Base-by-base conservation (phyloP, 768 basidiomycete species). In the Leucosporidium yakuticum region DNA sequence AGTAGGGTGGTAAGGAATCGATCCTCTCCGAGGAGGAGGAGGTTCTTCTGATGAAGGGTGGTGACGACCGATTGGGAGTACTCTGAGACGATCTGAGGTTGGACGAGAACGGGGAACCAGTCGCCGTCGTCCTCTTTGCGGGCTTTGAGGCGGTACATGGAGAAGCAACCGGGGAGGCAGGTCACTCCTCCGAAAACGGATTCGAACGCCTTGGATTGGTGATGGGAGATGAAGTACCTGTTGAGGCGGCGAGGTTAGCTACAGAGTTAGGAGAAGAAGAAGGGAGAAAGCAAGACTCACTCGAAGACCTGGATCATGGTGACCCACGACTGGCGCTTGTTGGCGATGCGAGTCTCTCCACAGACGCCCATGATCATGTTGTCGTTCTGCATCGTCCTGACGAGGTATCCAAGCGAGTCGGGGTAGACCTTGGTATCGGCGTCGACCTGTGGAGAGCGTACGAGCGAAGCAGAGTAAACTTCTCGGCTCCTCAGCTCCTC, bases 121-220 rank as follows among this genome's bases (percentile, higher is more conserved):
- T 99, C 96, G 69, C 94, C 91, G 62, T 93, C 94, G 27, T 84
- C 83, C 23, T 84, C 78, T 76, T 88, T 91, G 63, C 96, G 85
- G 12, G 93, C 94, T 79, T 99, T 99, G 77, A 99, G 83, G 62
- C 96, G 84, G 80, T 98, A 98, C 95, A 99, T 99, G 62, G 93
- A 96, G 82, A 99, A 99, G 80, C 96, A 99, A n/a, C 96, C 96
- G 0, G 96, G 96, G 34, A 98, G 82, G 82, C 96, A 99, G 19
- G 96, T 93, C 66, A 99, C 96, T 85, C 96, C 96, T 77, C 96
- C 96, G 76, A 99, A 98, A 31, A 96, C 92, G 27, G 96, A 93
- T 79, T 99, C 96, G 80, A 99, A 99, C 11, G 91, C 94, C 79
- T 99, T 99, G 69, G 95, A 90, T 62, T 93, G 85, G 79, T 99